Percentiles rank a stretch among this genome's conserved stretches.
Evolutionary conservation across 2,329 filamentous ascomycete genomes (phyloP).

Genomic region (Xylaria sp.): DNA sequence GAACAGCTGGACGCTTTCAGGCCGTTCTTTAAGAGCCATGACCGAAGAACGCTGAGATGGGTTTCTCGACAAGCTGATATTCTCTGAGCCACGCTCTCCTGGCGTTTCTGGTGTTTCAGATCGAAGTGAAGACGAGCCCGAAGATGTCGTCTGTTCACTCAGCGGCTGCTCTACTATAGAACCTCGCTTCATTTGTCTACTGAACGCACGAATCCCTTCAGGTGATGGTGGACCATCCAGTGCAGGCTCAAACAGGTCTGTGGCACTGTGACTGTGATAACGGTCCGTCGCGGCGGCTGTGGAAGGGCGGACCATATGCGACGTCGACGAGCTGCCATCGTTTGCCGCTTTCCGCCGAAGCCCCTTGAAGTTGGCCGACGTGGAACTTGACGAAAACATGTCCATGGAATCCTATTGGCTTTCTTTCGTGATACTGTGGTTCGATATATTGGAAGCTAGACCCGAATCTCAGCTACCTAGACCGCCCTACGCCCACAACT

Average conservation of each 20-base stretch:
- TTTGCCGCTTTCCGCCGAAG: slow-evolving; percentile 30
- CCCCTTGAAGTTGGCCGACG: slow-evolving; percentile 34
- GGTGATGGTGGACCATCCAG: slow-evolving; percentile 67
- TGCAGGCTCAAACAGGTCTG: slow-evolving; percentile 61
- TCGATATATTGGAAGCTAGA: slow-evolving; percentile 29
- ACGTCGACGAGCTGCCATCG: slow-evolving; percentile 26
- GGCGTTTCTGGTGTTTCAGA: slow-evolving; percentile 53
- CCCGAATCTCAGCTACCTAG: slow-evolving; percentile 29
- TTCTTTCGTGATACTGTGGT: slow-evolving; percentile 25
- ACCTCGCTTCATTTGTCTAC: slow-evolving; percentile 58
- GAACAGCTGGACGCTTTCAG: slow-evolving; percentile 65
- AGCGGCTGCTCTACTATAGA: slow-evolving; percentile 55
- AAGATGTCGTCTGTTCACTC: slow-evolving; percentile 57
- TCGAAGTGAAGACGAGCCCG: slow-evolving; percentile 60
- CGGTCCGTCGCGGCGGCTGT: slow-evolving; percentile 27
- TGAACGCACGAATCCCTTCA: slow-evolving; percentile 62
- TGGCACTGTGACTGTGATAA: slow-evolving; percentile 31
- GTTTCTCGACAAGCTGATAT: slow-evolving; percentile 56
- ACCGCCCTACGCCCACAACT: slow-evolving; percentile 24
- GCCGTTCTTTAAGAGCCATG: slow-evolving; percentile 58
- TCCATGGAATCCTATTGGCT: slow-evolving; percentile 26
- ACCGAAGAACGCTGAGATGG: slow-evolving; percentile 62
- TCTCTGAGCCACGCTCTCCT: slow-evolving; percentile 58
- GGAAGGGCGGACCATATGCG: slow-evolving; percentile 30
- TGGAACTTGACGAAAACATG: slow-evolving; percentile 38